Evolutionary conservation across 371 early-diverging fungal species (phyloP).

Genomic region (Chytridium lagenaria): DNA sequence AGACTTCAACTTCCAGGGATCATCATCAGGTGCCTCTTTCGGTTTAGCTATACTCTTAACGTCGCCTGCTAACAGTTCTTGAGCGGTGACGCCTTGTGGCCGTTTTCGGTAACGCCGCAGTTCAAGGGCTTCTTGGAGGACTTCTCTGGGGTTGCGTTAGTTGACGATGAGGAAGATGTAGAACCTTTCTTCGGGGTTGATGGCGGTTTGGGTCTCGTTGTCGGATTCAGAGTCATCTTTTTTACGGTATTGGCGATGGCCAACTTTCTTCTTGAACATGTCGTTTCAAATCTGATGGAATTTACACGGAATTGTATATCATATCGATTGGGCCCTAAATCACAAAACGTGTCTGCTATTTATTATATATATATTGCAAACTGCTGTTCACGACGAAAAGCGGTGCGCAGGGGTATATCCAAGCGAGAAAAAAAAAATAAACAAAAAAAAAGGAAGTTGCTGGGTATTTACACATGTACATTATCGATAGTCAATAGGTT

Average conservation of each 20-base stretch:
- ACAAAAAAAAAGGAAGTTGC: too few relatives aligned
- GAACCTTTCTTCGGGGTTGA: neutral
- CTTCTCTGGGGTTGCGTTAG: neutral
- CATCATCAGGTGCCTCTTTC: conserved; percentile 1
- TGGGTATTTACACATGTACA: neutral
- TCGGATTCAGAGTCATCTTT: neutral
- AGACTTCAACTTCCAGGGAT: conserved; percentile 29
- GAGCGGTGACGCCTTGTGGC: neutral
- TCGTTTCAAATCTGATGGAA: too few relatives aligned
- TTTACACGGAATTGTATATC: too few relatives aligned
- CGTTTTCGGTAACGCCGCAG: neutral
- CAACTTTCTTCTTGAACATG: neutral
- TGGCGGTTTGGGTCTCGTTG: neutral
- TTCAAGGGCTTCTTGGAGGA: neutral
- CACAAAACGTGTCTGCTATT: too few relatives aligned
- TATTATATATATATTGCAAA: too few relatives aligned
- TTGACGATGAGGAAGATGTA: neutral
- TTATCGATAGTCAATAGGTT: conserved; percentile 1
- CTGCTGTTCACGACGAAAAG: too few relatives aligned
- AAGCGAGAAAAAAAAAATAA: too few relatives aligned
- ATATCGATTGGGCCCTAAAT: too few relatives aligned
- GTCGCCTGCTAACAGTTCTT: conserved; percentile 24
- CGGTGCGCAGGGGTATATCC: too few relatives aligned
- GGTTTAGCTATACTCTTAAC: neutral
- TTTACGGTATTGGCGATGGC: neutral